A percentile compares a stretch with the other conserved stretches of the same genome.
These are phyloP conservation scores for Biscogniauxia sp. DNA, from an alignment of 2,329 filamentous ascomycete species.

Conservation along the genomic window DNA sequence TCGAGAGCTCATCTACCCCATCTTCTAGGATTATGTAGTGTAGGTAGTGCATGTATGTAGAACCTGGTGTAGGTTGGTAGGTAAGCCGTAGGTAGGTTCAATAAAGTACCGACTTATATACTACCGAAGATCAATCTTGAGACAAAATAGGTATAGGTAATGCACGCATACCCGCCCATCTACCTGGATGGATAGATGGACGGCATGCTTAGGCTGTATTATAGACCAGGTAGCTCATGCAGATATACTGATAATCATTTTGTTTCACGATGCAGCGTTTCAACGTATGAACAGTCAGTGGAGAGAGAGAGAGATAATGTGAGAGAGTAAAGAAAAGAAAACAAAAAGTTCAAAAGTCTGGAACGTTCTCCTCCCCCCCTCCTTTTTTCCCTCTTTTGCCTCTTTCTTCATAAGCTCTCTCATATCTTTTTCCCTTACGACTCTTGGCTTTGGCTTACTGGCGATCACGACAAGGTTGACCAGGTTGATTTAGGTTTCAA, in stretches of 20 bases:
- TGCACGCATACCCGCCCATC: neutral
- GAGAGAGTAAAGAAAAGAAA: neutral
- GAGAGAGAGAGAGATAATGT: neutral
- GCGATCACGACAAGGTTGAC: neutral
- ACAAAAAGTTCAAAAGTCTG: neutral
- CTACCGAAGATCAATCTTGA: neutral
- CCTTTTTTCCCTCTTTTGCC: neutral
- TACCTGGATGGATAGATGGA: neutral
- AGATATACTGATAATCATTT: neutral
- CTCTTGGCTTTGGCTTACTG: neutral
- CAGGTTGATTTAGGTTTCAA: neutral
- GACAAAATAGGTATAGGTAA: neutral
- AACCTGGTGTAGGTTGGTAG: too few relatives aligned
- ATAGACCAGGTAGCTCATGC: neutral
- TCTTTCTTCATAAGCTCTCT: neutral
- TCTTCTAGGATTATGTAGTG: too few relatives aligned
- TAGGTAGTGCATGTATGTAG: too few relatives aligned
- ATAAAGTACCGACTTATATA: neutral
- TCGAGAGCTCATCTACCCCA: neutral
- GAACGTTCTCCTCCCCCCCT: too few relatives aligned
- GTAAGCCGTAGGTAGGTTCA: neutral
- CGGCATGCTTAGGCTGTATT: too few relatives aligned
- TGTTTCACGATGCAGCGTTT: neutral
- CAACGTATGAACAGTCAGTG: neutral
- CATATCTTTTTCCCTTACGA: neutral